A percentile compares a stretch with the other conserved stretches of the same genome.
phyloP scores from a whole-genome alignment of 306 rosid species.

The Pachyrhizus erosus region DNA sequence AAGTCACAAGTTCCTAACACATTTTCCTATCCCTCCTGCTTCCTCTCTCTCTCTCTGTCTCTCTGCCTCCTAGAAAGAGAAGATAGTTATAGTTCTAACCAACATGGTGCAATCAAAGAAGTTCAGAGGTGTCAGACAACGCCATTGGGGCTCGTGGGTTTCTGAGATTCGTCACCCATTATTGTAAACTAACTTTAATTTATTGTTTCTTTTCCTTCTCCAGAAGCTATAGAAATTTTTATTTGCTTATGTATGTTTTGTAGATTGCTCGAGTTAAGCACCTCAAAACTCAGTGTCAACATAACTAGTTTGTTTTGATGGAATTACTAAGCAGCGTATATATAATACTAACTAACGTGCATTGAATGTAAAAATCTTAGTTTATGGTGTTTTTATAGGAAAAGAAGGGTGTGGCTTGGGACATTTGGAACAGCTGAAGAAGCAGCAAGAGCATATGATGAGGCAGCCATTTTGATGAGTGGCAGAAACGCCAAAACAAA shows the following conservation, averaged over 20 bases:
- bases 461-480: constrained; percentile 84
- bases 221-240: background rate
- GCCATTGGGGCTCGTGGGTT: constrained; percentile 99
- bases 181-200: constrained; percentile 52
- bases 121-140: constrained; percentile 94
- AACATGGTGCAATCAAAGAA: constrained; percentile 70
- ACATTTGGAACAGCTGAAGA: constrained; percentile 88
- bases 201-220: background rate
- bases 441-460: constrained; percentile 91
- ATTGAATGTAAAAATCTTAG: background rate
- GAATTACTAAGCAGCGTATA: background rate
- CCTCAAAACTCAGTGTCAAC: background rate
- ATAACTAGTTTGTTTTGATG: constrained; percentile 3
- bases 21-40: background rate
- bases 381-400: constrained; percentile 56
- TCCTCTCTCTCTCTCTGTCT: background rate
- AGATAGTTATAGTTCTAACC: constrained; percentile 30
- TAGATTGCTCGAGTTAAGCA: background rate
- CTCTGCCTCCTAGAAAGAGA: background rate
- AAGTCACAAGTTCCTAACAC: constrained; percentile 11
- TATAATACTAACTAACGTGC: background rate
- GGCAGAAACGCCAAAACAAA: constrained; percentile 86
- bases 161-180: constrained; percentile 95
- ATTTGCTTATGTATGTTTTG: background rate
- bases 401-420: constrained; percentile 96